A percentile compares a stretch with the other conserved stretches of the same genome.
phyloP scores from a whole-genome alignment of 2,329 filamentous ascomycete species.

The Diaporthe sp. region DNA sequence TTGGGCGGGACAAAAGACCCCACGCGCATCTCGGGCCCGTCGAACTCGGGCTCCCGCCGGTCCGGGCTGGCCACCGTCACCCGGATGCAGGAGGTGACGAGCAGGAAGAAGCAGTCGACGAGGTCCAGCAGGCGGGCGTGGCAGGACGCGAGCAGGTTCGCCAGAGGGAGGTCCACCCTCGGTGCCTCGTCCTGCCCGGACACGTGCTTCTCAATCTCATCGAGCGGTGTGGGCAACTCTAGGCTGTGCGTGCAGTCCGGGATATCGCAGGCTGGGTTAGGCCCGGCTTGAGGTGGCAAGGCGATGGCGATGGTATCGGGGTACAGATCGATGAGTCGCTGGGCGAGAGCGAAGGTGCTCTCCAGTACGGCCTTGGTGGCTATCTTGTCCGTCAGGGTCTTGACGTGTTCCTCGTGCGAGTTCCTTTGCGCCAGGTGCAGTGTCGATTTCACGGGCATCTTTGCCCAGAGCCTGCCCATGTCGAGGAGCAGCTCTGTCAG shows the following conservation, averaged over 20 bases:
- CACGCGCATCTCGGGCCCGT: conserved; percentile 57
- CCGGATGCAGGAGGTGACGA: conserved; percentile 51
- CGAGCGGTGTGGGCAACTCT: conserved; percentile 42
- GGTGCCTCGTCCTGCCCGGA: conserved; percentile 27
- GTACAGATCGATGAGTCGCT: conserved; percentile 55
- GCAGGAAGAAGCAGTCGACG: conserved; percentile 52
- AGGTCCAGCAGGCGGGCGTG: conserved; percentile 56
- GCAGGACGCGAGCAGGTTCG: conserved; percentile 55
- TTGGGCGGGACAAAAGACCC: conserved; percentile 55
- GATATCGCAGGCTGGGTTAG: conserved; percentile 47
- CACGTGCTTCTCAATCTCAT: conserved; percentile 39
- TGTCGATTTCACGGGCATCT: conserved; percentile 42
- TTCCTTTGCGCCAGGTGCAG: conserved; percentile 48
- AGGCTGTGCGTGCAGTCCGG: conserved; percentile 53
- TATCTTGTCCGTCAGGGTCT: conserved; percentile 46
- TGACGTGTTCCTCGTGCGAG: conserved; percentile 45
- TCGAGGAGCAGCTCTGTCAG: conserved; percentile 46
- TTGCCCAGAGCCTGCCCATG: conserved; percentile 47
- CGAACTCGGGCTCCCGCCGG: conserved; percentile 50
- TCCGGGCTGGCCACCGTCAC: conserved; percentile 48
- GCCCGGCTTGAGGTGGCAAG: conserved; percentile 36
- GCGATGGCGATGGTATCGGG: conserved; percentile 48
- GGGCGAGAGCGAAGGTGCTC: conserved; percentile 51
- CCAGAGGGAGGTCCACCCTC: conserved; percentile 52
- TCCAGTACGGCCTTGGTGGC: conserved; percentile 51